phyloP scores from a whole-genome alignment of 352 stramenopile genomes.

The Pythium coloratum region DNA sequence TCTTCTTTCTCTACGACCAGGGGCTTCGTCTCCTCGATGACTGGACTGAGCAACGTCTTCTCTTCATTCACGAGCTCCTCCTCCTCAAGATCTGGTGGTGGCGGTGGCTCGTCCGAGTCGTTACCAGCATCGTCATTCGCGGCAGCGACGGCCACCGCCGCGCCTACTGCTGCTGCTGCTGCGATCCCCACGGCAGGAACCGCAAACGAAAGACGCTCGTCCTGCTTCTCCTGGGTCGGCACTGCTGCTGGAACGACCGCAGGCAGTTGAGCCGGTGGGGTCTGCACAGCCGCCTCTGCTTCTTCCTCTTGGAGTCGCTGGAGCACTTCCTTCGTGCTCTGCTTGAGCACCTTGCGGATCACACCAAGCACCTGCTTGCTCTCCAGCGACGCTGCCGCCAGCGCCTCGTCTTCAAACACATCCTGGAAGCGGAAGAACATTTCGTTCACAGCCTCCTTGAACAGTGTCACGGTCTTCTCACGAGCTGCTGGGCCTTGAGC shows the following conservation, averaged over 20 bases:
- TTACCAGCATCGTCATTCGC: conserved; percentile 4
- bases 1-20: neutral
- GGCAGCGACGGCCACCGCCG: conserved; percentile 11
- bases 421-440: conserved; percentile 86
- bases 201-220: neutral
- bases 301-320: conserved; percentile 44
- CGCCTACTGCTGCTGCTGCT: conserved; percentile 7
- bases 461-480: conserved; percentile 49
- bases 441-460: conserved; percentile 79
- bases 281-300: neutral
- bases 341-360: conserved; percentile 79
- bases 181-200: conserved; percentile 1
- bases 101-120: conserved; percentile 24
- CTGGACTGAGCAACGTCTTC: conserved; percentile 2
- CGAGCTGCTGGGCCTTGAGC: conserved; percentile 32
- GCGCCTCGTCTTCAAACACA: conserved; percentile 59
- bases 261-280: neutral
- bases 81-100: conserved; percentile 16
- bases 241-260: neutral
- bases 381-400: conserved; percentile 45
- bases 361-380: conserved; percentile 68
- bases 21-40: neutral
- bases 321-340: conserved; percentile 74
- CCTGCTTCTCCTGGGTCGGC: neutral
- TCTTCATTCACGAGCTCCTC: neutral